These are phyloP conservation scores for Cladobotryum mycophilum DNA, from an alignment of 2,329 filamentous ascomycete species.

Conservation along the genomic window DNA sequence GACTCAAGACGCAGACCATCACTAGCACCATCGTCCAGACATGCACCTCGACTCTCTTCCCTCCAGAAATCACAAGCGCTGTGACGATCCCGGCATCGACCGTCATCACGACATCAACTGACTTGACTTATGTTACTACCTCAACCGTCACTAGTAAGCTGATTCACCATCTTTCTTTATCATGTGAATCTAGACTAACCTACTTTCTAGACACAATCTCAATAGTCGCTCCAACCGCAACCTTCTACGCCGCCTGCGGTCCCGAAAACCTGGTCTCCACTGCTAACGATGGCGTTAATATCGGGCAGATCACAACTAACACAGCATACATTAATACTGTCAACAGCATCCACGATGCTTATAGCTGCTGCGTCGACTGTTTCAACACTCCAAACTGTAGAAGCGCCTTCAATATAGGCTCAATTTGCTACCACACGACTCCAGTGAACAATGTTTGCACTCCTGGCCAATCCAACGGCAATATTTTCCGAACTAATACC, in stretches of 20 bases:
- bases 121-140: background rate
- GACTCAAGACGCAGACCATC: background rate
- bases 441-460: too few species aligned
- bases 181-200: background rate
- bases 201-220: background rate
- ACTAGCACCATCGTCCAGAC: conserved; percentile 1
- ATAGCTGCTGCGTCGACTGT: conserved; percentile 2
- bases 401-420: background rate
- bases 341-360: background rate
- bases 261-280: conserved; percentile 1
- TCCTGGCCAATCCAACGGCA: too few species aligned
- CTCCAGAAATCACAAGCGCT: conserved; percentile 5
- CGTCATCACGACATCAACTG: background rate
- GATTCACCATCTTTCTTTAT: background rate
- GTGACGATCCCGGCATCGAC: background rate
- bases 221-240: background rate
- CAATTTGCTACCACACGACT: conserved; percentile 18
- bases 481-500: too few species aligned
- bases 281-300: background rate
- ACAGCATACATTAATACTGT: background rate
- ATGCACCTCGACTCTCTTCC: conserved; percentile 2
- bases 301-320: background rate
- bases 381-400: background rate
- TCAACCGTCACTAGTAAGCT: conserved; percentile 1
- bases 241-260: conserved; percentile 5